Evolutionary conservation across 768 basidiomycete species (phyloP), one percentile per base, ranked within the genome.

Genomic region (Collybia sordida): DNA sequence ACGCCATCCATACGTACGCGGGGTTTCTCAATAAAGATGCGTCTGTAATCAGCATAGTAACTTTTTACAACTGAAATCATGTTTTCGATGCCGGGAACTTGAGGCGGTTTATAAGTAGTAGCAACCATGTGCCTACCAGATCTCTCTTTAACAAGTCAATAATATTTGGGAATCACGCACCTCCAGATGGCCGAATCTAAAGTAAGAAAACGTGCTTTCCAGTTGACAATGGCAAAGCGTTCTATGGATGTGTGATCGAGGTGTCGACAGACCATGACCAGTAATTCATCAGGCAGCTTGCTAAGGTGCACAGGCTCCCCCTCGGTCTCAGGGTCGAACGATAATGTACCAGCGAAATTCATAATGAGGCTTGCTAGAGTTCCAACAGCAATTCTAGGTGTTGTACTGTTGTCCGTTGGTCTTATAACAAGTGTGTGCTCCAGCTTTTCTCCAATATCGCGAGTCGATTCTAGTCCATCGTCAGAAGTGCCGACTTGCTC

Each of bases 1-100:
- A 93, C 85, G 1, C 94, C 94, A 52, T 96, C 94, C 54, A 87
- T 64, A 34, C 94, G 83, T 42, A 96, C 65, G 41, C 94, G 80
- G 12, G 93, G 92, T 50, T 92, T 88, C 65, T 93, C 88, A 37
- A 96, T 80, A 64, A 81, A 91, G 7, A 89, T 69, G 17, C 83
- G 84, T 34, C 94, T 80, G 68, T 83, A 93, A 63, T 91, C 82
- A 42, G 71, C 77, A 42, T 66, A 62, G 63, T 82, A 84, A n/a
- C 66, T 68, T 18, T 75, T 66, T 11, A 83, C 69, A 19, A 90
- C 71, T 1, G 71, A 61, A 40, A 72, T 61, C 50, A 88, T 54
- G n/a, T 70, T 62, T 21, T 79, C 71, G n/a, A 72, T 63, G 27
- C 78, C 72, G 2, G 78, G 58, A 41, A 95, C 75, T 61, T 93